phyloP scores from a whole-genome alignment of 345 rosid species.

The Abelmoschus esculentus region DNA sequence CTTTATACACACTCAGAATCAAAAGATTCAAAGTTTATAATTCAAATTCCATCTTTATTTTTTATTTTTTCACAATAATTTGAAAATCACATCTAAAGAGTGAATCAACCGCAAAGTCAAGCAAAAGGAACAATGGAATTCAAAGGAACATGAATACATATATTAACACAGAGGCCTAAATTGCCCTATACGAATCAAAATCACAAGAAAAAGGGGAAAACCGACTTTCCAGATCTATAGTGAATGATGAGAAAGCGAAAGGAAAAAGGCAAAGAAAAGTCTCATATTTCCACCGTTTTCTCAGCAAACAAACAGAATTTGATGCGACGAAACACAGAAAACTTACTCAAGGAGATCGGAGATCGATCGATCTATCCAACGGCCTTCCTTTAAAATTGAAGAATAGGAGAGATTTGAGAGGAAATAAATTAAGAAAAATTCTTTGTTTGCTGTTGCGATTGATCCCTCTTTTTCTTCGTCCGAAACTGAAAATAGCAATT shows the following conservation, averaged over 20 bases:
- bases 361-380: constrained; percentile 2
- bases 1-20: background rate
- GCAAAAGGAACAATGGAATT: background rate
- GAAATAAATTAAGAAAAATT: background rate
- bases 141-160: background rate
- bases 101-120: background rate
- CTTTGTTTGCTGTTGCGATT: background rate
- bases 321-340: background rate
- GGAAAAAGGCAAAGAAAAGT: background rate
- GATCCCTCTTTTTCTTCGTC: background rate
- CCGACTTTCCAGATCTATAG: background rate
- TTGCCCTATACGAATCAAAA: constrained; percentile 2
- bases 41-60: background rate
- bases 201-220: background rate
- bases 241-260: background rate
- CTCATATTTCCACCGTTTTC: constrained; percentile 4
- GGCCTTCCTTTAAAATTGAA: background rate
- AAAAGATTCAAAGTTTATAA: background rate
- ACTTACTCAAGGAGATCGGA: constrained; percentile 4
- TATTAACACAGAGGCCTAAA: background rate
- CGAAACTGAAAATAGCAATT: background rate
- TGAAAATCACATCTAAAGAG: background rate
- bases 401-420: background rate
- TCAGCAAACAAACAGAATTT: background rate
- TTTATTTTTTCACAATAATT: background rate